phyloP scores from a whole-genome alignment of 192 early-diverging fungal species.

The Piromyces finnis region DNA sequence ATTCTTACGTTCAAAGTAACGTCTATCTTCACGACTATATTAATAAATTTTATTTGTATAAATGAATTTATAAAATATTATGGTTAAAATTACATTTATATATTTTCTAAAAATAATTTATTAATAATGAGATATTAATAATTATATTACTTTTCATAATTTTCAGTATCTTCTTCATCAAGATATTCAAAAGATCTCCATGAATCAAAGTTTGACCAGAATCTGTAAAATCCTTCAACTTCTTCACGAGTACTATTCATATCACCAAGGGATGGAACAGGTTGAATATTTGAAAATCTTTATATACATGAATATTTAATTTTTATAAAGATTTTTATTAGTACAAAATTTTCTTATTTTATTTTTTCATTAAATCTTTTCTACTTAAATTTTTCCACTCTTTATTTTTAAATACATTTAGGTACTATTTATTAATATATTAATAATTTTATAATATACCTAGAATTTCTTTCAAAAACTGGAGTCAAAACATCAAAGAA shows the following conservation, averaged over 20 bases:
- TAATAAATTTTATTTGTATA: not conserved
- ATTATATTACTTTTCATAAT: constrained; percentile 47
- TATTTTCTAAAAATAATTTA: too few species aligned
- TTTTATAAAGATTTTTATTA: too few species aligned
- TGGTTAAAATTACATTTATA: too few species aligned
- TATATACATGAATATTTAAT: not conserved
- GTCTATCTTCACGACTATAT: constrained; percentile 77
- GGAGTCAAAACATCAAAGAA: constrained; percentile 50
- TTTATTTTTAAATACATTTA: too few species aligned
- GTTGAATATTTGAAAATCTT: constrained; percentile 71
- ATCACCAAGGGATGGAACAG: constrained; percentile 70
- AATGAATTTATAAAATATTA: too few species aligned
- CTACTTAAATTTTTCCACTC: too few species aligned
- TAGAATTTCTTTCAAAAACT: constrained; percentile 1
- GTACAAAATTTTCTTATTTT: too few species aligned
- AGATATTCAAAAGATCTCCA: constrained; percentile 96
- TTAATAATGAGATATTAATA: too few species aligned
- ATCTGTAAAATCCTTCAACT: constrained; percentile 69
- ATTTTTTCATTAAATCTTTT: too few species aligned
- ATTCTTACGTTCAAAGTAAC: constrained; percentile 91
- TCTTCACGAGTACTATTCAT: constrained; percentile 31
- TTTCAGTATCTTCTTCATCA: constrained; percentile 90
- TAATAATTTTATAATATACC: not conserved
- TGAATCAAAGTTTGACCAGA: constrained; percentile 79
- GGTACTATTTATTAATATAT: too few species aligned